Percentiles rank a stretch among this genome's conserved stretches.
Conservation (phyloP, 495 filamentous ascomycete genomes). For the Annulohypoxylon moriforme region DNA sequence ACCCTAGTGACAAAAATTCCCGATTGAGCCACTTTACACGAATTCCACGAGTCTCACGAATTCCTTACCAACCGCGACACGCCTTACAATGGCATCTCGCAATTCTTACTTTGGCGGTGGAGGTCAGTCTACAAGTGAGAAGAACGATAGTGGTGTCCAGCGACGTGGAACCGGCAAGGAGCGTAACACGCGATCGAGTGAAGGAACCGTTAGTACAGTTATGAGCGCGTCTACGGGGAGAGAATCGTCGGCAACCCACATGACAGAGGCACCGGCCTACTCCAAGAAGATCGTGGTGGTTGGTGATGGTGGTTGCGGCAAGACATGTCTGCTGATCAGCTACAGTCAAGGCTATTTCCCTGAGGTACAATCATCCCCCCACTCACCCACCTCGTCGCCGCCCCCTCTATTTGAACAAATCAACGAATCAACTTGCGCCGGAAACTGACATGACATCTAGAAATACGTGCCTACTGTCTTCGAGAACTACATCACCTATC, state of each 20-base stretch:
- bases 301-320: conserved; percentile 96
- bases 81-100: conserved; percentile 57
- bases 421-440: not conserved
- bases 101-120: conserved; percentile 53
- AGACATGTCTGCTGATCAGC: conserved; percentile 97
- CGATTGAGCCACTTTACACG: conserved; percentile 12
- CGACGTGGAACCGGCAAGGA: conserved; percentile 50
- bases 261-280: conserved; percentile 89
- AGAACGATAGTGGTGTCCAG: conserved; percentile 56
- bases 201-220: conserved; percentile 84
- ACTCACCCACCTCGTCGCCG: not conserved
- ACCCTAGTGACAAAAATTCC: conserved; percentile 14
- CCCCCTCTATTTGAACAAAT: not conserved
- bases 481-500: conserved; percentile 99
- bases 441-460: conserved; percentile 58
- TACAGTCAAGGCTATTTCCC: conserved; percentile 98
- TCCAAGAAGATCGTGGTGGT: conserved; percentile 99
- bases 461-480: conserved; percentile 99
- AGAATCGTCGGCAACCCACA: conserved; percentile 81
- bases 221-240: conserved; percentile 72
- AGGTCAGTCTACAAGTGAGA: conserved; percentile 47
- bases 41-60: conserved; percentile 3
- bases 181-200: conserved; percentile 63
- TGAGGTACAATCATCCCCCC: conserved; percentile 71
- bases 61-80: conserved; percentile 13